Evolutionary conservation across 352 stramenopile species (phyloP).

Genomic region (Globisporangium okanoganense): DNA sequence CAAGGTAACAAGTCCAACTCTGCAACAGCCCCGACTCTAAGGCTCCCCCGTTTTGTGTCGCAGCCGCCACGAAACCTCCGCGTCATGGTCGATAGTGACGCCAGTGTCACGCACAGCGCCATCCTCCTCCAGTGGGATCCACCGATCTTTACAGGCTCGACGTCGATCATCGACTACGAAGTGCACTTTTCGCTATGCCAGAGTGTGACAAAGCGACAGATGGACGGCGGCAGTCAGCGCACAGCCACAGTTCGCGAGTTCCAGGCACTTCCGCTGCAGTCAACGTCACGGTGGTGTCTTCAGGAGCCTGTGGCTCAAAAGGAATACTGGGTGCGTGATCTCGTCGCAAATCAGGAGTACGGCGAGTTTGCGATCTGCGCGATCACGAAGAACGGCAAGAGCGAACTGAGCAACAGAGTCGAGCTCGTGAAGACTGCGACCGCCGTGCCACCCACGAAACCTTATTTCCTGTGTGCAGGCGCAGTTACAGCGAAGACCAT

Average conservation of each 20-base stretch:
- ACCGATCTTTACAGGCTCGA: conserved; percentile 70
- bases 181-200: conserved; percentile 31
- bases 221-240: background rate
- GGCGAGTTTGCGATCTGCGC: conserved; percentile 37
- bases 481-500: conserved; percentile 60
- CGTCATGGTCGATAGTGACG: conserved; percentile 18
- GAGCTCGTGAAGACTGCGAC: conserved; percentile 27
- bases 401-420: conserved; percentile 40
- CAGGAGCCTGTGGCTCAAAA: conserved; percentile 41
- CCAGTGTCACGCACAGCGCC: conserved; percentile 31
- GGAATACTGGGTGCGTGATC: conserved; percentile 28
- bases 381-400: conserved; percentile 57
- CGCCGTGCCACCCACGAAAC: conserved; percentile 30
- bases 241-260: background rate
- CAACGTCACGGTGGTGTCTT: conserved; percentile 56
- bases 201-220: background rate
- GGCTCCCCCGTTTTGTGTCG: conserved; percentile 39
- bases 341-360: conserved; percentile 51
- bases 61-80: conserved; percentile 64
- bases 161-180: conserved; percentile 65
- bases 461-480: conserved; percentile 45
- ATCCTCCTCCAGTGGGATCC: conserved; percentile 53
- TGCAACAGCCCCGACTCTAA: background rate
- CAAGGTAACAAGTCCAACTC: background rate
- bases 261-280: conserved; percentile 21